These are phyloP conservation scores for Inosperma sp. DNA, from an alignment of 768 basidiomycete species.

Conservation along the genomic window DNA sequence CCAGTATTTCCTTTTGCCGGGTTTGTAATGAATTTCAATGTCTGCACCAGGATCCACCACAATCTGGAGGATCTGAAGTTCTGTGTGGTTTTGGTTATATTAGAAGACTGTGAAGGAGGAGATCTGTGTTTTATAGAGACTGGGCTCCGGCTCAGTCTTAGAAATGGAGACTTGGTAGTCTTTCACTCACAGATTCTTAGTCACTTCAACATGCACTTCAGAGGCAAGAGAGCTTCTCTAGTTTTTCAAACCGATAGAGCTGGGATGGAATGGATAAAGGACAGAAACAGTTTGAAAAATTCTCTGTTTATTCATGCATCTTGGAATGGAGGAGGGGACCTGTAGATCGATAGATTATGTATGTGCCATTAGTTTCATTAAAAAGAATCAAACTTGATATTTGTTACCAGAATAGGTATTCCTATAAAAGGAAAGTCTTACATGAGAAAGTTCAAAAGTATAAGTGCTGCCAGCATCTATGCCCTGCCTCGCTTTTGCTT, in stretches of 20 bases:
- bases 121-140: slow-evolving; percentile 21
- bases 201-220: slow-evolving; percentile 24
- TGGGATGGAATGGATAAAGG: background rate
- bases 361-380: too few relatives aligned
- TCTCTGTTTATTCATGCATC: background rate
- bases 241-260: slow-evolving; percentile 20
- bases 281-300: slow-evolving; percentile 9
- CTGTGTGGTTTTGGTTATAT: slow-evolving; percentile 23
- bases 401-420: too few relatives aligned
- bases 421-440: too few relatives aligned
- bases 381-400: too few relatives aligned
- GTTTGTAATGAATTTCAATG: slow-evolving; percentile 13
- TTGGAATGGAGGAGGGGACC: background rate
- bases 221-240: slow-evolving; percentile 19
- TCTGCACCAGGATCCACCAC: slow-evolving; percentile 13
- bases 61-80: slow-evolving; percentile 18
- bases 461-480: too few relatives aligned
- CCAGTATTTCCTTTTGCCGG: slow-evolving; percentile 10
- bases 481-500: too few relatives aligned
- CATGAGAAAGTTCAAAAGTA: too few relatives aligned
- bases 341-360: too few relatives aligned
- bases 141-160: slow-evolving; percentile 18
- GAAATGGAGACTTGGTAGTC: slow-evolving; percentile 15
- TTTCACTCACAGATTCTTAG: slow-evolving; percentile 20
- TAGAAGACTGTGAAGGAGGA: slow-evolving; percentile 18